phyloP scores from a whole-genome alignment of 1,139 yeast genomes.

The Geotrichum aggregatum region DNA sequence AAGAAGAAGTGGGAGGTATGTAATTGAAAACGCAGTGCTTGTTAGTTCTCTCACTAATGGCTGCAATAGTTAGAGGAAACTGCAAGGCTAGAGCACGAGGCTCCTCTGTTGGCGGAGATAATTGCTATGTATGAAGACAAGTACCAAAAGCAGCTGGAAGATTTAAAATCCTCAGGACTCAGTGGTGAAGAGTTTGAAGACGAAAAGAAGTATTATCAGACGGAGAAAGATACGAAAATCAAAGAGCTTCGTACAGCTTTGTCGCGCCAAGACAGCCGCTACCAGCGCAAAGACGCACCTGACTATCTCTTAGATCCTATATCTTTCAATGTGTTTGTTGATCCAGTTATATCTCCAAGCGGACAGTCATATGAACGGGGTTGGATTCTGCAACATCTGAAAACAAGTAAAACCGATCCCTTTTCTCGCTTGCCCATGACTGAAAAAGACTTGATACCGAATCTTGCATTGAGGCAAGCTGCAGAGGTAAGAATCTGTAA shows the following conservation, averaged over 20 bases:
- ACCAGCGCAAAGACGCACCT: constrained; percentile 31
- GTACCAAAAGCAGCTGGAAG: constrained; percentile 26
- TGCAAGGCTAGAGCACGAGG: constrained; percentile 27
- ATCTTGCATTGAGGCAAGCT: constrained; percentile 44
- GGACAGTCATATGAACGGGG: constrained; percentile 49
- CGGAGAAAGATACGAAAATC: constrained; percentile 32
- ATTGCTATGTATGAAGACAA: constrained; percentile 32
- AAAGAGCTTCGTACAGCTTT: constrained; percentile 34
- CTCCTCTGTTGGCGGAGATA: constrained; percentile 35
- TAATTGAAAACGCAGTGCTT: neutral
- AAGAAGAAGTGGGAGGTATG: constrained; percentile 29
- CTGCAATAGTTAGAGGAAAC: constrained; percentile 25
- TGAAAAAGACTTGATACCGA: constrained; percentile 45
- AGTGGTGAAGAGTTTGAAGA: constrained; percentile 27
- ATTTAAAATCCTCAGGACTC: constrained; percentile 23
- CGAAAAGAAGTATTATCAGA: constrained; percentile 30
- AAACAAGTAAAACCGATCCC: constrained; percentile 43
- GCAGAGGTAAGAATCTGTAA: constrained; percentile 33
- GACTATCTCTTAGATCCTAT: constrained; percentile 48
- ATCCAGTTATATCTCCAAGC: constrained; percentile 51
- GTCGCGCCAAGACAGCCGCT: constrained; percentile 27
- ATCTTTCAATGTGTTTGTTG: constrained; percentile 44
- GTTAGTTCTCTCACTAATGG: neutral
- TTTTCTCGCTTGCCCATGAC: constrained; percentile 42
- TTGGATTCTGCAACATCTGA: constrained; percentile 42